Evolutionary conservation across 2,329 filamentous ascomycete genomes (phyloP).

Genomic region (Didymella pomorum): DNA sequence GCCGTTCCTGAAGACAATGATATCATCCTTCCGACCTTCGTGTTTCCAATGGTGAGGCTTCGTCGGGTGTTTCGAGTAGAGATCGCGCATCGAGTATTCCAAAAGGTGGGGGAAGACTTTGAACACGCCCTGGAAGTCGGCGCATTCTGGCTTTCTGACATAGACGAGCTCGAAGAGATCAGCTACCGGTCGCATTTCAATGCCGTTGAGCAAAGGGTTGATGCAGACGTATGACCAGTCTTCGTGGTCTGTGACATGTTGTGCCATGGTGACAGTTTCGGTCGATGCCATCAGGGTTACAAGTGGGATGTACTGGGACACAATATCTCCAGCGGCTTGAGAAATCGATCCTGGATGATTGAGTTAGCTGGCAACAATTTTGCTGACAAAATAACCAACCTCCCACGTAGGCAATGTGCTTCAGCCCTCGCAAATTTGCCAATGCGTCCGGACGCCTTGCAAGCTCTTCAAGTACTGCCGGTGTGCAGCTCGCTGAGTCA

Average conservation of each 20-base stretch:
- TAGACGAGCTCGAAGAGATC: slow-evolving; percentile 35
- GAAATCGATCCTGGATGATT: slow-evolving; percentile 26
- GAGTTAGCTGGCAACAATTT: slow-evolving; percentile 15
- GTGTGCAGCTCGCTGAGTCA: slow-evolving; percentile 29
- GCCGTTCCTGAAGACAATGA: slow-evolving; percentile 32
- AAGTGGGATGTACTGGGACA: slow-evolving; percentile 29
- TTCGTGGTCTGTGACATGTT: slow-evolving; percentile 33
- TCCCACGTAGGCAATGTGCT: slow-evolving; percentile 33
- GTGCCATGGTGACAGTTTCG: slow-evolving; percentile 29
- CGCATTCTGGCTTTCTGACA: slow-evolving; percentile 20
- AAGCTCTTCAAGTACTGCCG: slow-evolving; percentile 34
- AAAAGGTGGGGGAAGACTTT: slow-evolving; percentile 26
- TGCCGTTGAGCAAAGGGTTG: slow-evolving; percentile 30
- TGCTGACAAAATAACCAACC: slow-evolving; percentile 17
- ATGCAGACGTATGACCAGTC: slow-evolving; percentile 39
- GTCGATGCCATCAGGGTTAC: slow-evolving; percentile 30
- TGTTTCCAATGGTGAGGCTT: slow-evolving; percentile 41
- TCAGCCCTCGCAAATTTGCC: slow-evolving; percentile 26
- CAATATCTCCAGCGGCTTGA: slow-evolving; percentile 25
- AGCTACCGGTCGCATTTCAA: slow-evolving; percentile 34
- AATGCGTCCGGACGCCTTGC: slow-evolving; percentile 28
- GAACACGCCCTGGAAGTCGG: slow-evolving; percentile 32
- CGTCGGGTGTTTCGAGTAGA: slow-evolving; percentile 36
- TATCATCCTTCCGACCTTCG: slow-evolving; percentile 34
- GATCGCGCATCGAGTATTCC: slow-evolving; percentile 35